A percentile compares a stretch with the other conserved stretches of the same genome.
These are phyloP conservation scores for Aurifilum marmelostoma DNA, from an alignment of 2,329 filamentous ascomycete species.

Conservation along the genomic window DNA sequence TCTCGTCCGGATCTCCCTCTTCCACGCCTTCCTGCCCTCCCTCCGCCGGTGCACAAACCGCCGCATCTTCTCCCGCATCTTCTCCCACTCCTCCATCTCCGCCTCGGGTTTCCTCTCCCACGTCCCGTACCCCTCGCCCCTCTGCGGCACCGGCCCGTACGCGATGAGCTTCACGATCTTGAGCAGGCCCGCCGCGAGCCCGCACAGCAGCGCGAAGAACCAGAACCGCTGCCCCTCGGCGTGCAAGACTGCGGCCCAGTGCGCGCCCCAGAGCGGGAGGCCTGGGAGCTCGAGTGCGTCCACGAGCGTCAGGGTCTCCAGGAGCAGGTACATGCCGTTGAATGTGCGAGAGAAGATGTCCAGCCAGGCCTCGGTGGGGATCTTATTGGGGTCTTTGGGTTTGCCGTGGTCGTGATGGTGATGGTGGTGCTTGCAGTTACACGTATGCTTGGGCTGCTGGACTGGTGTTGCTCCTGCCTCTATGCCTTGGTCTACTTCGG, in stretches of 20 bases:
- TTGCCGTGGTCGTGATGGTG: conserved; percentile 26
- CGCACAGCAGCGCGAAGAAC: conserved; percentile 64
- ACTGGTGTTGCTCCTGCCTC: conserved; percentile 1
- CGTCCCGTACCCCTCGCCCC: conserved; percentile 37
- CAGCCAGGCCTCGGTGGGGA: conserved; percentile 47
- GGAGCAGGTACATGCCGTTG: conserved; percentile 67
- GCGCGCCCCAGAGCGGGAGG: conserved; percentile 56
- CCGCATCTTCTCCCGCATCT: conserved; percentile 43
- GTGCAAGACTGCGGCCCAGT: conserved; percentile 50
- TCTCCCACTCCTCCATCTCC: conserved; percentile 31
- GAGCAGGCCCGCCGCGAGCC: conserved; percentile 48
- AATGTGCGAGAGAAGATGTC: conserved; percentile 61
- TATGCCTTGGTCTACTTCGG: not conserved
- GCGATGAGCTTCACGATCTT: conserved; percentile 45
- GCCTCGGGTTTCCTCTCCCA: conserved; percentile 34
- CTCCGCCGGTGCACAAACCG: conserved; percentile 40
- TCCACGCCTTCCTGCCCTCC: conserved; percentile 39
- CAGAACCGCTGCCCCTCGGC: conserved; percentile 70
- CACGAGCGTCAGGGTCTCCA: conserved; percentile 67
- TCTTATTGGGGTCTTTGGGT: conserved; percentile 26
- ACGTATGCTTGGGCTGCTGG: conserved; percentile 35
- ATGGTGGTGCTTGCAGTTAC: conserved; percentile 29
- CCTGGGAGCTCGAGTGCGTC: conserved; percentile 50
- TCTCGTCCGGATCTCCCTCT: conserved; percentile 37
- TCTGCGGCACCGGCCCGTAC: conserved; percentile 41